phyloP scores from a whole-genome alignment of 441 rosid species.

The Omphalea diandra region DNA sequence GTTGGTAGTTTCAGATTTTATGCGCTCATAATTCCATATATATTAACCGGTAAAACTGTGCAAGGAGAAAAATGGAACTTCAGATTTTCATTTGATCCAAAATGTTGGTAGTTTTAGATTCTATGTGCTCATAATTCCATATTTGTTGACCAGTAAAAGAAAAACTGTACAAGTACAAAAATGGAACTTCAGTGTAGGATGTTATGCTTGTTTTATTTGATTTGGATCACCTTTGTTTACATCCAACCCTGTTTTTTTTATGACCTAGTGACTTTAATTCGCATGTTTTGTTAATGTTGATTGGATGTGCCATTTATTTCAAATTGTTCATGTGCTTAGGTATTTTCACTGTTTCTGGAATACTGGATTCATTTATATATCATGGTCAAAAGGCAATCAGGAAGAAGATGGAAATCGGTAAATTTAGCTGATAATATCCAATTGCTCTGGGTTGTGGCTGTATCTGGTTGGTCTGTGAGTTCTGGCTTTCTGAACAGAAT shows the following conservation, averaged over 20 bases:
- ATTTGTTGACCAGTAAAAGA: too few relatives aligned
- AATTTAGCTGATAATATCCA: constrained; percentile 57
- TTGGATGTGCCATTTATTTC: constrained; percentile 6
- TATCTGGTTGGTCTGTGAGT: constrained; percentile 10
- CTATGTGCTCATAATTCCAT: too few relatives aligned
- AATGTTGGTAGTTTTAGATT: too few relatives aligned
- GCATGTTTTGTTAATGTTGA: background rate
- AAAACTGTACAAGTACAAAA: background rate
- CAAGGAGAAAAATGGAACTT: too few relatives aligned
- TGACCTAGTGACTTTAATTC: background rate
- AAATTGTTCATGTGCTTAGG: constrained; percentile 40
- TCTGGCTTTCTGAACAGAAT: constrained; percentile 16
- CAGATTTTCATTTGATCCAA: too few relatives aligned
- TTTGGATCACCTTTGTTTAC: background rate
- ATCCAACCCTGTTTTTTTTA: background rate
- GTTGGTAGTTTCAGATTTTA: background rate
- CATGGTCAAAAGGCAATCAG: constrained; percentile 94
- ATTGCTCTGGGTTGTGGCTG: constrained; percentile 14
- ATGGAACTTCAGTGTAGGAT: background rate
- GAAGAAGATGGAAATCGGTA: constrained; percentile 96
- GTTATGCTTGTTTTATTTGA: background rate
- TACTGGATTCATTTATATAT: constrained; percentile 83
- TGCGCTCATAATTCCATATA: too few relatives aligned
- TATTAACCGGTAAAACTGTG: too few relatives aligned
- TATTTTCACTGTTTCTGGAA: constrained; percentile 91